These are phyloP conservation scores for Talaromyces sp. DNA, from an alignment of 2,329 filamentous ascomycete genomes.

Conservation along the genomic window DNA sequence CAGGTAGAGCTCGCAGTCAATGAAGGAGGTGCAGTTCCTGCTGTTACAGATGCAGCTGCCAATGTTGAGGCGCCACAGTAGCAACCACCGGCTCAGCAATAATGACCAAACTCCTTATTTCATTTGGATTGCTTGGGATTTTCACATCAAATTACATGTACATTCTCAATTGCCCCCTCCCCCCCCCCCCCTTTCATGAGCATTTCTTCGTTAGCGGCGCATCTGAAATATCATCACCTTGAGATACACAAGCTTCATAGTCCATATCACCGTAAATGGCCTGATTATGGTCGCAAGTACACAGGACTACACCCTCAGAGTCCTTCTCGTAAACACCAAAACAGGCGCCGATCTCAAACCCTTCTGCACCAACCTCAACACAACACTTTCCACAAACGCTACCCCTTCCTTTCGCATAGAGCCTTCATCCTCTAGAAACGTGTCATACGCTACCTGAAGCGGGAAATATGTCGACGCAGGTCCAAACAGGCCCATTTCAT, in stretches of 20 bases:
- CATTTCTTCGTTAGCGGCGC: background rate
- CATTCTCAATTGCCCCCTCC: background rate
- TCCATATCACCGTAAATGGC: background rate
- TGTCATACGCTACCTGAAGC: conserved; percentile 21
- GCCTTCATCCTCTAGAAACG: conserved; percentile 4
- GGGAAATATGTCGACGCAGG: conserved; percentile 36
- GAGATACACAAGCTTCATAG: background rate
- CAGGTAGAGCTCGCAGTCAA: background rate
- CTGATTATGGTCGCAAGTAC: background rate
- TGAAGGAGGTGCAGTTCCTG: conserved; percentile 18
- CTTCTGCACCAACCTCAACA: conserved; percentile 19
- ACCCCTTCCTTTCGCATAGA: background rate
- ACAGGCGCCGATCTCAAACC: conserved; percentile 20
- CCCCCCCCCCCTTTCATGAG: background rate
- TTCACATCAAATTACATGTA: background rate
- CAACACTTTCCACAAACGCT: conserved; percentile 10
- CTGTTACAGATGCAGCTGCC: background rate
- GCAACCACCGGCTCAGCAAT: background rate
- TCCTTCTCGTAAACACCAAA: conserved; percentile 12
- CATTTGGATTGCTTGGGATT: background rate
- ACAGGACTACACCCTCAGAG: background rate
- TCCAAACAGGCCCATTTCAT: conserved; percentile 41
- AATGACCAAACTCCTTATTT: background rate
- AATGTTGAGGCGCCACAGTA: conserved; percentile 1
- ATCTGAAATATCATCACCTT: background rate